Percentiles rank a stretch among this genome's conserved stretches.
Conservation (phyloP, 805 yeast genomes). For the Yamadazyma laniorum region DNA sequence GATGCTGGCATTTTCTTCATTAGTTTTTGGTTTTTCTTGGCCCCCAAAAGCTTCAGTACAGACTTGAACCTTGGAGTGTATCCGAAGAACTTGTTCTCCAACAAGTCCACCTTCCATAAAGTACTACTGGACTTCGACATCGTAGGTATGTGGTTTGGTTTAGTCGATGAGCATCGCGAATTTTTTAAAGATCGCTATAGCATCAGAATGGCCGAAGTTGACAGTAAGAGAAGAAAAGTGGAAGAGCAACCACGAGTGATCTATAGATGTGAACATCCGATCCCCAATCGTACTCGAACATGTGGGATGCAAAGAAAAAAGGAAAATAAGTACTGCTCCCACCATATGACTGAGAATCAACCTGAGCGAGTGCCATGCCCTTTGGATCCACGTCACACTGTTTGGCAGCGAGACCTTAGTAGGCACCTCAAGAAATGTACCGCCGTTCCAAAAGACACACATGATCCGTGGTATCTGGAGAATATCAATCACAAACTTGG, state of each 20-base stretch:
- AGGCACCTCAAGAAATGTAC: conserved; percentile 65
- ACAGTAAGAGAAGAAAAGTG: conserved; percentile 11
- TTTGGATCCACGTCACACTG: conserved; percentile 68
- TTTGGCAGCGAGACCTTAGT: conserved; percentile 58
- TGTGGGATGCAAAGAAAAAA: conserved; percentile 62
- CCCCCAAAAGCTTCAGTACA: conserved; percentile 46
- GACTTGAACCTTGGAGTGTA: conserved; percentile 47
- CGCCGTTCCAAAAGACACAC: conserved; percentile 33
- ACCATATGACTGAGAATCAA: conserved; percentile 45
- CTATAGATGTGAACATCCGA: conserved; percentile 44
- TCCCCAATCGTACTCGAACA: conserved; percentile 49
- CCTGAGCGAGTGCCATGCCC: conserved; percentile 68
- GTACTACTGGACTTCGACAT: conserved; percentile 3
- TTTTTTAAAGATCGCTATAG: not conserved
- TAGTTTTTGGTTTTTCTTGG: conserved; percentile 44
- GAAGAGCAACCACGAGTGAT: conserved; percentile 3
- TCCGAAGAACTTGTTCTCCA: conserved; percentile 49
- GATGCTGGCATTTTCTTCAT: conserved; percentile 40
- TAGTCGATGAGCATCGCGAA: conserved; percentile 14
- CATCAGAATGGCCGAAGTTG: conserved; percentile 1
- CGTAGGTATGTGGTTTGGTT: not conserved
- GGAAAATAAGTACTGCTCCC: conserved; percentile 55
- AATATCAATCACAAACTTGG: conserved; percentile 43
- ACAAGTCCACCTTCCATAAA: conserved; percentile 52
- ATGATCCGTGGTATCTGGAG: conserved; percentile 50